Base-by-base conservation (phyloP, 768 basidiomycete species). In the Amanita thiersii region DNA sequence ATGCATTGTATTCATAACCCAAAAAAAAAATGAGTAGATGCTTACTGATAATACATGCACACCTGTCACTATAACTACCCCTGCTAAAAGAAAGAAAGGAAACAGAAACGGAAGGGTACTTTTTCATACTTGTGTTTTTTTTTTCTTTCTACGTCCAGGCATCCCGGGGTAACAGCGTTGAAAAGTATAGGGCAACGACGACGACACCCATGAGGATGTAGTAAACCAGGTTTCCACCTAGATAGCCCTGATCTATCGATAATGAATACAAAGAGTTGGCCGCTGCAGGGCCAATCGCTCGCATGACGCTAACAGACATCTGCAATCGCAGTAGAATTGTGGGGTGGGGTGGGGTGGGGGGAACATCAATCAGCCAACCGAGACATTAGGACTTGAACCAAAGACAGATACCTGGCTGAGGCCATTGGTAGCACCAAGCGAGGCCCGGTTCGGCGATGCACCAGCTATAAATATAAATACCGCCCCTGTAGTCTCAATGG, bases 351-450 rank as follows among this genome's bases (percentile, higher is more conserved):
- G 23, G 3, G 10, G 32, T 5, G 14, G n/a, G 14, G 23, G 12
- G 11, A 11, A 24, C 7, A 18, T n/a, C n/a, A n/a, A n/a, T n/a
- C n/a, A n/a, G n/a, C n/a, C n/a, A n/a, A n/a, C n/a, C n/a, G n/a
- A n/a, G n/a, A n/a, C n/a, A n/a, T 21, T 34, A 29, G 11, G 35
- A 18, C 30, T 39, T 17, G 25, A 30, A 29, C 9, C n/a, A 32
- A 14, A 21, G 15, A 52, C 49, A 37, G 29, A 25, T 51, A 73
- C 60, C 55, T 76, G 73, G n/a, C 69, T 64, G 3, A 77, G 57
- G 1, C 84, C 84, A 49, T 86, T 86, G n/a, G 79, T 81, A 4
- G 80, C 73, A 8, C 84, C 84, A 5, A 86, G 66, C 7, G 79
- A 75, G 5, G 75, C 72, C 20, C 70, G 69, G 40, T 81, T 81